Evolutionary conservation across 176 grass and related monocot genomes (phyloP).

Genomic region (Ananas comosus): DNA sequence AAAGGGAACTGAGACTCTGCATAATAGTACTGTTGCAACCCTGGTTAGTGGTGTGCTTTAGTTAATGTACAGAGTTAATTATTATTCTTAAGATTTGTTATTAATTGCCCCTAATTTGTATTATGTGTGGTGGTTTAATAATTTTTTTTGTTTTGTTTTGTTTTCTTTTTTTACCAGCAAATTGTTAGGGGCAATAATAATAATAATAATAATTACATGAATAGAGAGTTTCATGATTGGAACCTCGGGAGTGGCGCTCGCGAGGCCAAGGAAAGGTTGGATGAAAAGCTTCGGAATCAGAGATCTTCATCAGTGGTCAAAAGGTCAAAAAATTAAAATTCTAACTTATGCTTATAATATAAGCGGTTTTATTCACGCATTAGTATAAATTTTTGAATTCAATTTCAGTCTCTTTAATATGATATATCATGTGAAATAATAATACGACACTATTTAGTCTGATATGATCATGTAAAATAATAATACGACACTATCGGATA

Average conservation of each 20-base stretch:
- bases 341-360: too few species aligned
- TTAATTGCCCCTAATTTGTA: too few species aligned
- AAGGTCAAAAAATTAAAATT: not conserved
- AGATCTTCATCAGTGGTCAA: not conserved
- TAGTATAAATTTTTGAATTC: too few species aligned
- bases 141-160: not conserved
- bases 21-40: not conserved
- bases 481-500: too few species aligned
- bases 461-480: too few species aligned
- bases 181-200: not conserved
- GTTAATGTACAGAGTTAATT: too few species aligned
- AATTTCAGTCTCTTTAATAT: too few species aligned
- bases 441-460: too few species aligned
- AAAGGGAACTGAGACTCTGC: not conserved
- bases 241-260: constrained; percentile 1
- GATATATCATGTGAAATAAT: too few species aligned
- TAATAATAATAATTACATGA: not conserved
- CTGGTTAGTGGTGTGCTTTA: not conserved
- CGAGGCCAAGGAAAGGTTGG: constrained; percentile 19
- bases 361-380: too few species aligned
- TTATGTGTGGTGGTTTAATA: too few species aligned
- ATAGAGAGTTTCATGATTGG: not conserved
- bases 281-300: constrained; percentile 6
- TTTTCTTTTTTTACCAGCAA: not conserved
- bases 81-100: not conserved